These are phyloP conservation scores for Syzygium jambos DNA, from an alignment of 345 rosid species.

Conservation along the genomic window DNA sequence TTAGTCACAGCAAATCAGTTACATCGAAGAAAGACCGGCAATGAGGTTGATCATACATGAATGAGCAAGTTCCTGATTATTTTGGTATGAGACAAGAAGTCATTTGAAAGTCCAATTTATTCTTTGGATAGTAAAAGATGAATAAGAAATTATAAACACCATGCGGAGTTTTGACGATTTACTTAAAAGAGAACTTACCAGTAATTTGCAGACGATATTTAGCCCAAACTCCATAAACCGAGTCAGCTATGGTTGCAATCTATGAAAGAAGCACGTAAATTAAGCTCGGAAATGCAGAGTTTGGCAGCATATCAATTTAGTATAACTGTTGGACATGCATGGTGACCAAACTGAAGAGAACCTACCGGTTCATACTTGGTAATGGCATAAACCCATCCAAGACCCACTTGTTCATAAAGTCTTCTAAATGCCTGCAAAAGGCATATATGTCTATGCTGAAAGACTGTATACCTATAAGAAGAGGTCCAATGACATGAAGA, in stretches of 20 bases:
- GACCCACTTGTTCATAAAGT: slow-evolving; percentile 77
- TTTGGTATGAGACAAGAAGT: neutral
- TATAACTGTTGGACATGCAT: neutral
- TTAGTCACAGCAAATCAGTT: neutral
- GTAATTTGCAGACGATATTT: slow-evolving; percentile 78
- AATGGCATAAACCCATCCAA: slow-evolving; percentile 85
- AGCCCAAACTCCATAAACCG: slow-evolving; percentile 77
- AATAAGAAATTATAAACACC: neutral
- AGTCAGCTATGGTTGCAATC: slow-evolving; percentile 67
- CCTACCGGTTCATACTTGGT: slow-evolving; percentile 84
- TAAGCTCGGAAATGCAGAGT: neutral
- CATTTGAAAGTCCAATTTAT: neutral
- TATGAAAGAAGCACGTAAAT: slow-evolving; percentile 12
- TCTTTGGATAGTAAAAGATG: neutral
- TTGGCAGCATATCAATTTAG: neutral
- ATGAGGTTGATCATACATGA: neutral
- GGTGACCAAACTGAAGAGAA: neutral
- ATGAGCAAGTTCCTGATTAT: neutral
- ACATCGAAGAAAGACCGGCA: neutral
- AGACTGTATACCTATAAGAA: neutral
- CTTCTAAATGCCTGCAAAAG: slow-evolving; percentile 75
- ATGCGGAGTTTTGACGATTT: neutral
- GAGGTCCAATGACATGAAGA: neutral
- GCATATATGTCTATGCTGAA: neutral
- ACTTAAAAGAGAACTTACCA: slow-evolving; percentile 24